Conservation (phyloP, 2,329 filamentous ascomycete species). For the Fusarium scirpi region DNA sequence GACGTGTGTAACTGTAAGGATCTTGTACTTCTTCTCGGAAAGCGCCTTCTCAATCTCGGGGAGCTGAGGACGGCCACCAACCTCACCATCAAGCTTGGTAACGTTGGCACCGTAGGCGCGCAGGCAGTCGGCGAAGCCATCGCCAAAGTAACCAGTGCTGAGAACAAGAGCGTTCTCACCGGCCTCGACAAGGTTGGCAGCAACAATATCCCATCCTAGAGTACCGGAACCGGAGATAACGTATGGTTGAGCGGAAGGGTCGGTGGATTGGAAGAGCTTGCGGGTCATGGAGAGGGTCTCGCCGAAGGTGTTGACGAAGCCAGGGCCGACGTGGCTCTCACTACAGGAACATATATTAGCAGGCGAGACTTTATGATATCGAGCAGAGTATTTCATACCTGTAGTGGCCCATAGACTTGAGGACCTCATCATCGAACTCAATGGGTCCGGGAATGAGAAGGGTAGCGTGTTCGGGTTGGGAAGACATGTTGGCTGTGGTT, state of each 20-base stretch:
- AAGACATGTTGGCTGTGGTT: slow-evolving; percentile 65
- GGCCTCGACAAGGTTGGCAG: slow-evolving; percentile 90
- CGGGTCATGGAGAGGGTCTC: slow-evolving; percentile 89
- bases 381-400: slow-evolving; percentile 61
- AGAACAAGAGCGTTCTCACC: slow-evolving; percentile 93
- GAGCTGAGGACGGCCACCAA: slow-evolving; percentile 88
- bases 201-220: slow-evolving; percentile 94
- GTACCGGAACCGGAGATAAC: slow-evolving; percentile 95
- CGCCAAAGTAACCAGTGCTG: slow-evolving; percentile 96
- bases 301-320: slow-evolving; percentile 90
- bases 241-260: slow-evolving; percentile 87
- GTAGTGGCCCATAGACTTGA: slow-evolving; percentile 94
- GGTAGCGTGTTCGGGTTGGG: slow-evolving; percentile 72
- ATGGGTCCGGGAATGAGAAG: slow-evolving; percentile 97
- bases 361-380: not conserved
- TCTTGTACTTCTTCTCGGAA: slow-evolving; percentile 91
- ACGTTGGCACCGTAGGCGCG: slow-evolving; percentile 90
- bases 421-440: slow-evolving; percentile 97
- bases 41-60: slow-evolving; percentile 90
- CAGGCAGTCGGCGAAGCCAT: slow-evolving; percentile 93
- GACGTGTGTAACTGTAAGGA: slow-evolving; percentile 94
- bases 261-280: slow-evolving; percentile 92
- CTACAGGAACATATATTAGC: slow-evolving; percentile 58
- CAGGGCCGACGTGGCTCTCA: slow-evolving; percentile 91
- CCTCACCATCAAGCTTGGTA: slow-evolving; percentile 88